Evolutionary conservation across 345 rosid species (phyloP).

Genomic region (Cardamine resedifolia): DNA sequence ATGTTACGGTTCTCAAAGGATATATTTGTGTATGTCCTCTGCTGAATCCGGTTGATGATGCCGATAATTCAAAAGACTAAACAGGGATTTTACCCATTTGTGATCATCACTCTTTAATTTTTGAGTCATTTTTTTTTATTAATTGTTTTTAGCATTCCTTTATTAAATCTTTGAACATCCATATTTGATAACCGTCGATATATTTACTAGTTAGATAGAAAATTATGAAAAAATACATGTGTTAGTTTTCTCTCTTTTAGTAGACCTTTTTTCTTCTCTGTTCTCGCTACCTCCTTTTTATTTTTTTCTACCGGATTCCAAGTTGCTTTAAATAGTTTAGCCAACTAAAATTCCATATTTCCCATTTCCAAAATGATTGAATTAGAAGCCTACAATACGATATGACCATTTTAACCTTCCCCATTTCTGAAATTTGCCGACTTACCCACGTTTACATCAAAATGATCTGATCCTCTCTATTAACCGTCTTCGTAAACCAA

Average conservation of each 20-base stretch:
- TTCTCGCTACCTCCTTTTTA: too few species aligned
- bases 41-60: constrained; percentile 40
- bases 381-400: neutral
- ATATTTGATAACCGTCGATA: neutral
- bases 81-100: constrained; percentile 8
- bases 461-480: neutral
- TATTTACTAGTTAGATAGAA: neutral
- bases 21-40: constrained; percentile 26
- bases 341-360: neutral
- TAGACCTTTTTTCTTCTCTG: too few species aligned
- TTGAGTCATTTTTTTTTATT: neutral
- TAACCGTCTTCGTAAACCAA: neutral
- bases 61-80: constrained; percentile 33
- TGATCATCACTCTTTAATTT: constrained; percentile 7
- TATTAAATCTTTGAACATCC: neutral
- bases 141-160: neutral
- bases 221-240: too few species aligned
- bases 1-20: constrained; percentile 21
- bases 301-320: too few species aligned
- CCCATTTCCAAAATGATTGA: neutral
- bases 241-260: too few species aligned
- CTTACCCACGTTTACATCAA: constrained; percentile 1
- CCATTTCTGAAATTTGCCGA: neutral
- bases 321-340: neutral
- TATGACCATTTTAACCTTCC: neutral